phyloP scores from a whole-genome alignment of 2,329 filamentous ascomycete species.

The Sporothrix brunneoviolacea region DNA sequence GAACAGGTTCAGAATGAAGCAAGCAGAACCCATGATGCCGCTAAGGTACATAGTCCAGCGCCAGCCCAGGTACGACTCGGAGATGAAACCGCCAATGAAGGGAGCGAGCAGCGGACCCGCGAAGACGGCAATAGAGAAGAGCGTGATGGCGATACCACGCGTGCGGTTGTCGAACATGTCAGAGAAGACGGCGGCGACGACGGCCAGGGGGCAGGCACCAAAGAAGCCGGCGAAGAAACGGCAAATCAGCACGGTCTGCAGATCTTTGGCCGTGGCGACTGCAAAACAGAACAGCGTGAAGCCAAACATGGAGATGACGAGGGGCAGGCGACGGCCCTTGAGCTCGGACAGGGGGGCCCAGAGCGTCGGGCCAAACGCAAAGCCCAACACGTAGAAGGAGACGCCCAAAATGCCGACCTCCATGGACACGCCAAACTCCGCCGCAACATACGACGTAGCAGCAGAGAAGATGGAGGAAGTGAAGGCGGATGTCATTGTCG shows the following conservation, averaged over 20 bases:
- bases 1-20: constrained; percentile 53
- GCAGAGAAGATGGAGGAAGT: constrained; percentile 69
- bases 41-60: constrained; percentile 64
- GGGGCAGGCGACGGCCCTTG: constrained; percentile 57
- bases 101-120: constrained; percentile 61
- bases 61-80: constrained; percentile 58
- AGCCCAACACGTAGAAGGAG: constrained; percentile 64
- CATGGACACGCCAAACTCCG: constrained; percentile 51
- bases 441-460: constrained; percentile 51
- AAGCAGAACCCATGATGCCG: constrained; percentile 56
- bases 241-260: constrained; percentile 63
- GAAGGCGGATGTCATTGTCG: constrained; percentile 65
- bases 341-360: constrained; percentile 70
- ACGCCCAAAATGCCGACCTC: constrained; percentile 61
- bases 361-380: constrained; percentile 64
- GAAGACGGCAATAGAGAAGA: constrained; percentile 58
- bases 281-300: constrained; percentile 64
- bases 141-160: constrained; percentile 50
- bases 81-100: constrained; percentile 63
- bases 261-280: constrained; percentile 57
- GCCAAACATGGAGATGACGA: constrained; percentile 57
- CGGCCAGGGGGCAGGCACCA: constrained; percentile 60
- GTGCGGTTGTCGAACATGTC: constrained; percentile 64
- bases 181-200: constrained; percentile 64
- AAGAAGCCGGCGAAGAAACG: constrained; percentile 71